phyloP scores from a whole-genome alignment of 805 yeast species.

The Hagleromyces aurorensis region DNA sequence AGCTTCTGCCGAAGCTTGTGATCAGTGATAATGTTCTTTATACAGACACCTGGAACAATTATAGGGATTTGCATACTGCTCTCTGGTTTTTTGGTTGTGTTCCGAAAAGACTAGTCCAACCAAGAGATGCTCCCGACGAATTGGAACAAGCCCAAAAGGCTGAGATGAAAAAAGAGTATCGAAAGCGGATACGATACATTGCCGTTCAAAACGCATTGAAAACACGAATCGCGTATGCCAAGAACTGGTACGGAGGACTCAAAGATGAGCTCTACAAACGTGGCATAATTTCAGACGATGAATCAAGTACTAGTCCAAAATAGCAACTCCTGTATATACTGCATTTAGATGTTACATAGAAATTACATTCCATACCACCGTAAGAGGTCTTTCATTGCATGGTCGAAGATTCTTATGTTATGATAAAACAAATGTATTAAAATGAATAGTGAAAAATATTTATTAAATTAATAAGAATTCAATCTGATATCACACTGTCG shows the following conservation, averaged over 20 bases:
- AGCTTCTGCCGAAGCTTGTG: too few relatives aligned
- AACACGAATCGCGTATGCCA: slow-evolving; percentile 27
- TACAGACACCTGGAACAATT: neutral
- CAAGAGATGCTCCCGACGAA: slow-evolving; percentile 1
- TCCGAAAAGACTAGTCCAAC: slow-evolving; percentile 9
- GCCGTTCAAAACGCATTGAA: slow-evolving; percentile 26
- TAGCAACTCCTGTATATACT: too few relatives aligned
- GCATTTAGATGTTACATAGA: too few relatives aligned
- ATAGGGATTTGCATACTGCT: slow-evolving; percentile 8
- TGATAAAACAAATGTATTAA: slow-evolving; percentile 4
- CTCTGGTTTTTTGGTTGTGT: slow-evolving; percentile 21
- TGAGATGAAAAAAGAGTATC: slow-evolving; percentile 12
- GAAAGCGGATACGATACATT: slow-evolving; percentile 14
- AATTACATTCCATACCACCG: too few relatives aligned
- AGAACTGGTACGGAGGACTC: slow-evolving; percentile 27
- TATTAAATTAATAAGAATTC: slow-evolving; percentile 1
- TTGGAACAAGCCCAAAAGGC: neutral
- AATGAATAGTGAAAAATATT: slow-evolving; percentile 6
- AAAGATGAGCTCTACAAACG: slow-evolving; percentile 27
- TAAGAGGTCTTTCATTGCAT: too few relatives aligned
- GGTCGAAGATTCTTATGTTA: too few relatives aligned
- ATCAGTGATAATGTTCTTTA: too few relatives aligned
- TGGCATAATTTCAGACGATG: too few relatives aligned
- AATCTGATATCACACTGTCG: too few relatives aligned
- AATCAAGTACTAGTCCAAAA: too few relatives aligned